phyloP scores from a whole-genome alignment of 306 rosid species.

The Vigna mungo region DNA sequence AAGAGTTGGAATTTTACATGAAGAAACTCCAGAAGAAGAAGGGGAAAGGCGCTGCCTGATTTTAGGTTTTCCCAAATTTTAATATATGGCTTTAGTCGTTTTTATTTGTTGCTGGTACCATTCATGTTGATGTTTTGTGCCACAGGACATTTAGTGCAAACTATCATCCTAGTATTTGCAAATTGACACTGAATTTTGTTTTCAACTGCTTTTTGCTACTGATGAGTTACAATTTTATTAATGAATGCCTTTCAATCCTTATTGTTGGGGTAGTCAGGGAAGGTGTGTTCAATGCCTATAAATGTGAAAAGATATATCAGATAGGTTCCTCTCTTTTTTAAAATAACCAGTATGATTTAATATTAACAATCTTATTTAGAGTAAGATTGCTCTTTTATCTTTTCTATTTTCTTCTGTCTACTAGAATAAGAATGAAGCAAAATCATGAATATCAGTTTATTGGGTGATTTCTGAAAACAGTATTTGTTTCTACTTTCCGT shows the following conservation, averaged over 20 bases:
- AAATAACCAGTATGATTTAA: too few relatives aligned
- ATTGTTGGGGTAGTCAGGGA: neutral
- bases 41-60: constrained; percentile 60
- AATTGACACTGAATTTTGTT: constrained; percentile 30
- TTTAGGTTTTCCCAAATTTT: neutral
- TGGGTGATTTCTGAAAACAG: too few relatives aligned
- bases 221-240: constrained; percentile 23
- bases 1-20: constrained; percentile 57
- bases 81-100: constrained; percentile 11
- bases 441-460: too few relatives aligned
- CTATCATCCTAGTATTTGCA: neutral
- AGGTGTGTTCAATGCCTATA: too few relatives aligned
- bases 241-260: neutral
- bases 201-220: neutral
- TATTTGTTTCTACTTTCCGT: too few relatives aligned
- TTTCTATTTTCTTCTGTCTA: too few relatives aligned
- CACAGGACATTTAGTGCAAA: neutral
- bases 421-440: too few relatives aligned
- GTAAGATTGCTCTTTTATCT: too few relatives aligned
- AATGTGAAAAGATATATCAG: too few relatives aligned
- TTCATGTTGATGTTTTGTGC: neutral
- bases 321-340: too few relatives aligned
- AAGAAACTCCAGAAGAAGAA: constrained; percentile 59
- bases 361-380: too few relatives aligned
- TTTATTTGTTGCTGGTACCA: neutral